These are phyloP conservation scores for Diplodia seriata DNA, from an alignment of 2,329 filamentous ascomycete species.

Conservation along the genomic window DNA sequence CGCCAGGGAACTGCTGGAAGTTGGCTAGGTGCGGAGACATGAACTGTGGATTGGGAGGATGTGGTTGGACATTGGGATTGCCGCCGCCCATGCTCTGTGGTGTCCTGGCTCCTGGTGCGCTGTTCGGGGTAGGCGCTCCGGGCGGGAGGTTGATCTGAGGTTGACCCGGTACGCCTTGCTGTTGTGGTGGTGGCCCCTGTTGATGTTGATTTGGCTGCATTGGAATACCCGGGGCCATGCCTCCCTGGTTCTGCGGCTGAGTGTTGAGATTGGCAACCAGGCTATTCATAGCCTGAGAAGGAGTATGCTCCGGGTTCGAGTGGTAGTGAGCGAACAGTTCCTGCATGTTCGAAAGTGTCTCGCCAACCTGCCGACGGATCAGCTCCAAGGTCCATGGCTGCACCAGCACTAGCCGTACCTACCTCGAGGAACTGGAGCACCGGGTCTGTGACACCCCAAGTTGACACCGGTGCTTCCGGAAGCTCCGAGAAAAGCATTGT, in stretches of 20 bases:
- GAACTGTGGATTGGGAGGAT: conserved; percentile 52
- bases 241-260: conserved; percentile 37
- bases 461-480: conserved; percentile 55
- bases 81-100: conserved; percentile 39
- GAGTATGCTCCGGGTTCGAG: conserved; percentile 59
- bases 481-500: conserved; percentile 54
- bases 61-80: conserved; percentile 37
- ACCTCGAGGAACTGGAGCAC: conserved; percentile 70
- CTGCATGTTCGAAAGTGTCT: conserved; percentile 70
- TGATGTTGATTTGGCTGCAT: conserved; percentile 34
- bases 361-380: conserved; percentile 60
- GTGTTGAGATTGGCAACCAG: conserved; percentile 56
- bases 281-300: conserved; percentile 62
- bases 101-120: conserved; percentile 43
- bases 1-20: conserved; percentile 48
- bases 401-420: conserved; percentile 34
- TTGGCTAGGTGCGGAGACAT: conserved; percentile 66
- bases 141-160: conserved; percentile 37
- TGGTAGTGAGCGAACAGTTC: conserved; percentile 65
- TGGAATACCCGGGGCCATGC: conserved; percentile 26
- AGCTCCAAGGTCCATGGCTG: conserved; percentile 35
- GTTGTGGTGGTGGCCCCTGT: conserved; percentile 32
- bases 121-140: conserved; percentile 35
- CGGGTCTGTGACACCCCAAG: conserved; percentile 62
- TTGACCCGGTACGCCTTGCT: conserved; percentile 33